Percentiles rank a stretch among this genome's conserved stretches.
phyloP scores from a whole-genome alignment of 2,329 filamentous ascomycete species.

The Calonectria ilicicola region DNA sequence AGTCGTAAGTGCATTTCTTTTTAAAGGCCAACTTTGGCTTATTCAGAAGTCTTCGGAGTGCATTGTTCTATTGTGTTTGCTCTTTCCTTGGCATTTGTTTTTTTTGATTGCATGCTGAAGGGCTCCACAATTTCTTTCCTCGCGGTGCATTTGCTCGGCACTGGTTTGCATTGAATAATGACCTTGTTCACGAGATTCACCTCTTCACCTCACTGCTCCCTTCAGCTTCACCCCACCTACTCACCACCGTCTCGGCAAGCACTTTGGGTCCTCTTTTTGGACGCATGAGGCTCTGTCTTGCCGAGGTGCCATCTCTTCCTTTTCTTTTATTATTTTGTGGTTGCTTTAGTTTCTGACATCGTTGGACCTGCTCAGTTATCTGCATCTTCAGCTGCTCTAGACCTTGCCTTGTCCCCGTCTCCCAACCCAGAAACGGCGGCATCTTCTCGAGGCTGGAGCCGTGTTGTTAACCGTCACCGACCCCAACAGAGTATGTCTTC shows the following conservation, averaged over 20 bases:
- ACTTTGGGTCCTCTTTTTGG: background rate
- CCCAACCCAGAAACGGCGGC: constrained; percentile 67
- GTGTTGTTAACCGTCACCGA: constrained; percentile 74
- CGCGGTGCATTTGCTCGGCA: constrained; percentile 30
- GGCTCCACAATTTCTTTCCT: constrained; percentile 38
- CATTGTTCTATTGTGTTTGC: constrained; percentile 21
- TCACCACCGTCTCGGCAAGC: background rate
- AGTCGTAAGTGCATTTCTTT: constrained; percentile 58
- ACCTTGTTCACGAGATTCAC: constrained; percentile 11
- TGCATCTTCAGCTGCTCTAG: constrained; percentile 83
- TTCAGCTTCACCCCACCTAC: constrained; percentile 14
- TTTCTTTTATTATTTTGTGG: constrained; percentile 19
- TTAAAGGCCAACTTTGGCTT: background rate
- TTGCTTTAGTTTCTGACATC: constrained; percentile 49
- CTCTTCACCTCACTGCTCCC: constrained; percentile 17
- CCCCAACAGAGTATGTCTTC: constrained; percentile 70
- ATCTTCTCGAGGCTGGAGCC: constrained; percentile 67
- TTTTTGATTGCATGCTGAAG: constrained; percentile 18
- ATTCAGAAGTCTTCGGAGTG: background rate
- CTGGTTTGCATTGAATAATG: constrained; percentile 17
- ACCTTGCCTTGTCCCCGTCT: constrained; percentile 79
- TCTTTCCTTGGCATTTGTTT: constrained; percentile 14
- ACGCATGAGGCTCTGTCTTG: constrained; percentile 3
- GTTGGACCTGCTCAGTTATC: constrained; percentile 70
- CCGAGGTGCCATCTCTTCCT: constrained; percentile 9